Base-by-base conservation (phyloP, 805 yeast genomes). In the Yamadazyma sp. region DNA sequence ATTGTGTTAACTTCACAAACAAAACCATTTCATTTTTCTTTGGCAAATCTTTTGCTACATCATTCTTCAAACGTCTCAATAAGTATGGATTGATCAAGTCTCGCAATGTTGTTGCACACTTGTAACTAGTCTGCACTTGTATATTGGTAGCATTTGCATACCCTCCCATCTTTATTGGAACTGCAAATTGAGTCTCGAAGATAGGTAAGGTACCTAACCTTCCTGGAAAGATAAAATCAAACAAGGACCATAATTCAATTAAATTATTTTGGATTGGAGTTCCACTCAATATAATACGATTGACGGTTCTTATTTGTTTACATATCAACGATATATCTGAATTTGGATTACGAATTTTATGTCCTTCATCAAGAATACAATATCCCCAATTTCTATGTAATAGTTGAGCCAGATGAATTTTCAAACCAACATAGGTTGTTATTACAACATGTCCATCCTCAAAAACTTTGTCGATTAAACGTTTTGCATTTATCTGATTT, bases 241-340 rank as follows among this genome's bases (percentile, higher is more conserved):
- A 91, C 30, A 93, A 62, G 35, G 95, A 84, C 98, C 98, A 93
- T 14, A 93, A 61, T 57, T 93, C 98, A 13, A 81, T 76, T 39
- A 93, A 63, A 49, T 93, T 93, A 58, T 93, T 93, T 54, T 93
- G 98, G 35, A 93, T 88, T 0, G 98, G 98, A 0, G 98, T 93
- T 2, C 98, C 98, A 0, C 96, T 86, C 14, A 93, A 59, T 42
- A 93, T 91, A 3, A 93, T 69, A 44, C 98, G 67, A 55, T 93
- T 80, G n/a, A 80, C 77, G 0, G 98, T 87, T 49, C 78, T 80
- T 30, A 93, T 56, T 46, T 83, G 87, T 55, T 93, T 93, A 58
- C 96, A 85, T 0, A 84, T 72, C 23, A 93, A 62, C 0, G 97
- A 82, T 5, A 93, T 83, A 35, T 80, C 94, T 37, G 93, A 79